These are phyloP conservation scores for Microcos paniculata DNA, from an alignment of 345 rosid genomes.

Conservation along the genomic window DNA sequence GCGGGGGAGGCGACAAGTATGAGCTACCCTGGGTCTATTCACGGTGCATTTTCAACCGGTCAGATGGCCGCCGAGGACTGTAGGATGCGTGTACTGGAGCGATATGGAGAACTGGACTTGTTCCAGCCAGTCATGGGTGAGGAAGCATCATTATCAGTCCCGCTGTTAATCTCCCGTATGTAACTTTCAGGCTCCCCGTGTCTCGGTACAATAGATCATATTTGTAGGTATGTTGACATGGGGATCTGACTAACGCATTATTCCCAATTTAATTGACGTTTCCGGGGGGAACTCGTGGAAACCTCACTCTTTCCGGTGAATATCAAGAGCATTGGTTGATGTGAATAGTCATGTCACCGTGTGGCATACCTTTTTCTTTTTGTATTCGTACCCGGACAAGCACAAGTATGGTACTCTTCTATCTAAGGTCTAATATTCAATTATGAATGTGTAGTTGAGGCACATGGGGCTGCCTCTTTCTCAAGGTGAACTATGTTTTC, in stretches of 20 bases:
- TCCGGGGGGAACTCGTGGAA: background rate
- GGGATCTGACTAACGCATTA: background rate
- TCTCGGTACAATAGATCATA: background rate
- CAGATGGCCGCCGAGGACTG: slow-evolving; percentile 91
- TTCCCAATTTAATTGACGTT: background rate
- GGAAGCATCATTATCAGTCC: slow-evolving; percentile 61
- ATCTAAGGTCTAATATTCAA: background rate
- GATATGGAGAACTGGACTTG: slow-evolving; percentile 75
- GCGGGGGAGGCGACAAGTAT: slow-evolving; percentile 92
- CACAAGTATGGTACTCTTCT: slow-evolving; percentile 1
- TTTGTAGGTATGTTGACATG: background rate
- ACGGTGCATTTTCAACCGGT: slow-evolving; percentile 89
- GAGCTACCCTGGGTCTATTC: slow-evolving; percentile 81
- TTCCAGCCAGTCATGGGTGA: slow-evolving; percentile 79
- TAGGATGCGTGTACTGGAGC: slow-evolving; percentile 89
- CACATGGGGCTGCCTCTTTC: background rate
- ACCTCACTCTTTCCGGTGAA: background rate
- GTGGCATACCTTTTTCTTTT: background rate
- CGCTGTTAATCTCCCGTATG: slow-evolving; percentile 82
- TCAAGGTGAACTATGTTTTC: background rate
- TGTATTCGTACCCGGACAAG: background rate
- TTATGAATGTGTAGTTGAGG: background rate
- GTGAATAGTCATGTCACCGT: background rate
- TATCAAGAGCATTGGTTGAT: background rate
- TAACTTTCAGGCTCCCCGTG: slow-evolving; percentile 19